Percentiles rank a stretch among this genome's conserved stretches.
phyloP scores from a whole-genome alignment of 1,284 basidiomycete species.

The Rhodotorula sp. region DNA sequence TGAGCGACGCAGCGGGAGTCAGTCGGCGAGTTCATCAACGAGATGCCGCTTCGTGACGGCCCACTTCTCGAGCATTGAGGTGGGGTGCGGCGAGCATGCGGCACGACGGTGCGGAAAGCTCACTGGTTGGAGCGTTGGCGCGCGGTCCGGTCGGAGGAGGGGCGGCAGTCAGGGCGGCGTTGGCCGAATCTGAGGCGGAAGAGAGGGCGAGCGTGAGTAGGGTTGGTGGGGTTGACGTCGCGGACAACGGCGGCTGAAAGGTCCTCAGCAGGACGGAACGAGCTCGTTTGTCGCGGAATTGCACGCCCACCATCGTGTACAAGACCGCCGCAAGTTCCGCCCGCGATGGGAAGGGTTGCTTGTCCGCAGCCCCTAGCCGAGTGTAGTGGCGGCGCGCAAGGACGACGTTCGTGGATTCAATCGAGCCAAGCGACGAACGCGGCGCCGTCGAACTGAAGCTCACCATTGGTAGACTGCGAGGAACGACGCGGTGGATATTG shows the following conservation, averaged over 20 bases:
- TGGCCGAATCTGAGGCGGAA: background rate
- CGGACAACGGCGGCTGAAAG: background rate
- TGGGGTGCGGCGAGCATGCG: background rate
- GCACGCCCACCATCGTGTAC: background rate
- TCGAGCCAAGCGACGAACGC: too few species aligned
- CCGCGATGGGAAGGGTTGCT: background rate
- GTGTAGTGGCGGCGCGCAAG: background rate
- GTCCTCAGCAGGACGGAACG: background rate
- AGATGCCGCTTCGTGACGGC: too few species aligned
- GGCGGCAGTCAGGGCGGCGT: background rate
- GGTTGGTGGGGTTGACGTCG: background rate
- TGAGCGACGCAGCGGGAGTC: background rate
- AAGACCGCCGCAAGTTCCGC: background rate
- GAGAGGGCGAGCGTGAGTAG: background rate
- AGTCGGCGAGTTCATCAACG: background rate
- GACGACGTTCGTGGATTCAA: background rate
- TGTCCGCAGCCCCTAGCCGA: background rate
- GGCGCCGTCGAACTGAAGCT: too few species aligned
- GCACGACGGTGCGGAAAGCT: background rate
- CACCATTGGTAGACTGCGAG: too few species aligned
- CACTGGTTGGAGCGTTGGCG: background rate
- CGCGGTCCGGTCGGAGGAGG: constrained; percentile 1
- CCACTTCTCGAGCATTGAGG: too few species aligned
- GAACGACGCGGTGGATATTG: too few species aligned
- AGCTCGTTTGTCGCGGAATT: background rate